Conservation (phyloP, 1,139 yeast species). For the Zhuliangozyma blackwelliae region DNA sequence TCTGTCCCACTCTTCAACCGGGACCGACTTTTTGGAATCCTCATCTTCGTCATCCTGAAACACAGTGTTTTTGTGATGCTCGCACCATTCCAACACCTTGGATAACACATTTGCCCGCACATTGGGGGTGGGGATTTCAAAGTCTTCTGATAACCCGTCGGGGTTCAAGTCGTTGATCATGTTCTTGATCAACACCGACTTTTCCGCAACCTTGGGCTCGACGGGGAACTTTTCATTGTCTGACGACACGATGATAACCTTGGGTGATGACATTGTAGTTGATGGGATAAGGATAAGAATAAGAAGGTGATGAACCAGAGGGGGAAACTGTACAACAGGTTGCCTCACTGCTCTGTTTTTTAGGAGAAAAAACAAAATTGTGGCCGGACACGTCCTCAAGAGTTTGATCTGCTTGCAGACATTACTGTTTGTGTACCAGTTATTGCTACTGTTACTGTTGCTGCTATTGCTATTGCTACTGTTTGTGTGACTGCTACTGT, state of each 20-base stretch:
- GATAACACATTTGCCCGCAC: slow-evolving; percentile 83
- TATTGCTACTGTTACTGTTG: too few relatives aligned
- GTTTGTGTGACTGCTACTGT: neutral
- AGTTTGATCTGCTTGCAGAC: too few relatives aligned
- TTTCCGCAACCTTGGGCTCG: slow-evolving; percentile 83
- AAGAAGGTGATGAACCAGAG: too few relatives aligned
- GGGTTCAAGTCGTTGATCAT: slow-evolving; percentile 80
- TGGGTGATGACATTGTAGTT: slow-evolving; percentile 24
- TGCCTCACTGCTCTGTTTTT: too few relatives aligned
- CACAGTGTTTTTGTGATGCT: slow-evolving; percentile 83
- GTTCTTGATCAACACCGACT: slow-evolving; percentile 82
- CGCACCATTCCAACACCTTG: slow-evolving; percentile 96
- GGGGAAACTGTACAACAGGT: too few relatives aligned
- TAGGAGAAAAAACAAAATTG: too few relatives aligned
- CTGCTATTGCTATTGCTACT: neutral
- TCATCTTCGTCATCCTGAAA: slow-evolving; percentile 74
- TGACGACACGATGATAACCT: slow-evolving; percentile 62
- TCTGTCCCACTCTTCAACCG: slow-evolving; percentile 95
- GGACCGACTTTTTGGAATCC: slow-evolving; percentile 77
- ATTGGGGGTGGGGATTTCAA: slow-evolving; percentile 90
- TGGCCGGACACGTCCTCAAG: too few relatives aligned
- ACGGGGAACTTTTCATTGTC: slow-evolving; percentile 72
- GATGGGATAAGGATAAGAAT: too few relatives aligned
- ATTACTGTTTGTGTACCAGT: too few relatives aligned
- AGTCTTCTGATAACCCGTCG: slow-evolving; percentile 56